A percentile compares a stretch with the other conserved stretches of the same genome.
These are phyloP conservation scores for Pezicula neosporulosa DNA, from an alignment of 2,329 filamentous ascomycete species.

Conservation along the genomic window DNA sequence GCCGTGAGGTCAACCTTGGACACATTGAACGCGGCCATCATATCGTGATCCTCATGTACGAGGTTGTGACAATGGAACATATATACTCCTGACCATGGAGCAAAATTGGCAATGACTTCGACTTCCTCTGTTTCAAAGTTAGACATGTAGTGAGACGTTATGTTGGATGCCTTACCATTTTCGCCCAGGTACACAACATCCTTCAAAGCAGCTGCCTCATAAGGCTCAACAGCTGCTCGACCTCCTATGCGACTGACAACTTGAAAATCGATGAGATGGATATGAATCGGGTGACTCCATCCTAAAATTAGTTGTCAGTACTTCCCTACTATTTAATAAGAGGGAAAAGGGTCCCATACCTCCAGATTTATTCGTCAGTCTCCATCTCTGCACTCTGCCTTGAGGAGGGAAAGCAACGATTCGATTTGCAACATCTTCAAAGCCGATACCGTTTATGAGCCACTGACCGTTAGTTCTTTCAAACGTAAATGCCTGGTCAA, in stretches of 20 bases:
- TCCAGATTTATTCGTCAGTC: conserved; percentile 13
- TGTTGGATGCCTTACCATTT: conserved; percentile 18
- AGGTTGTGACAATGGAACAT: conserved; percentile 38
- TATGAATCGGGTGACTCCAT: conserved; percentile 36
- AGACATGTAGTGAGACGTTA: background rate
- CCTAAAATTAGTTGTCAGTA: background rate
- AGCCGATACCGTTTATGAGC: conserved; percentile 49
- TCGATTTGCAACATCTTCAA: conserved; percentile 42
- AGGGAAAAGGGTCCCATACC: background rate
- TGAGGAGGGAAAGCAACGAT: conserved; percentile 43
- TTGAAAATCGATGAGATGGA: conserved; percentile 57
- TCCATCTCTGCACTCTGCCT: conserved; percentile 42
- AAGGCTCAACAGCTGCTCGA: conserved; percentile 33
- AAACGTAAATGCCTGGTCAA: conserved; percentile 44
- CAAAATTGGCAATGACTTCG: conserved; percentile 46
- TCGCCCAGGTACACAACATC: conserved; percentile 53
- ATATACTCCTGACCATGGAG: conserved; percentile 49
- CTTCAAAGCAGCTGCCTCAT: conserved; percentile 52
- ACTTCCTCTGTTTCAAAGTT: conserved; percentile 36
- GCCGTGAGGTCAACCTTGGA: conserved; percentile 7
- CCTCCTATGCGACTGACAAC: conserved; percentile 45
- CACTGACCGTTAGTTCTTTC: conserved; percentile 40
- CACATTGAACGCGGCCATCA: conserved; percentile 28
- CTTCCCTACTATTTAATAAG: background rate
- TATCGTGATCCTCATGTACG: conserved; percentile 29